phyloP scores from a whole-genome alignment of 768 basidiomycete species.

The Termitomyces sp. region DNA sequence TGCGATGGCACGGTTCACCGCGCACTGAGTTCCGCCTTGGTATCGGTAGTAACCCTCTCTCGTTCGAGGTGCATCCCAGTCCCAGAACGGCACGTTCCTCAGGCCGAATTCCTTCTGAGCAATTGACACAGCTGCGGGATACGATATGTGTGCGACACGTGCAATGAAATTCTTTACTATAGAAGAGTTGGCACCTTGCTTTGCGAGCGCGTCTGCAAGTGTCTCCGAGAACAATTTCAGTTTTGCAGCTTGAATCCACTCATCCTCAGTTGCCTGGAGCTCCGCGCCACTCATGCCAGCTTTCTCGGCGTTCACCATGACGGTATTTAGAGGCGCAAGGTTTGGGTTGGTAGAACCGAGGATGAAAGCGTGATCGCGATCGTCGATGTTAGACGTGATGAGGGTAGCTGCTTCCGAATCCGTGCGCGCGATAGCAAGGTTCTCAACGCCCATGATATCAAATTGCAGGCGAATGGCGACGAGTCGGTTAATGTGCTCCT shows the following conservation, averaged over 20 bases:
- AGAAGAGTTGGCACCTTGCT: conserved; percentile 48
- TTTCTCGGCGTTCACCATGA: conserved; percentile 85
- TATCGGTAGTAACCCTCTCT: conserved; percentile 97
- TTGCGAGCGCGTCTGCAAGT: conserved; percentile 63
- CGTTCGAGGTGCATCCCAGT: conserved; percentile 93
- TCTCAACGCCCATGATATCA: conserved; percentile 98
- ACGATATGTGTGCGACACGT: conserved; percentile 65
- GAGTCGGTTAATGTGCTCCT: conserved; percentile 97
- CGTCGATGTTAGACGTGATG: conserved; percentile 94
- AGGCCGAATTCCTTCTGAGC: conserved; percentile 81
- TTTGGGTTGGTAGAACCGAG: conserved; percentile 83
- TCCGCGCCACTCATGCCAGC: conserved; percentile 75
- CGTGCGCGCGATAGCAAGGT: conserved; percentile 89
- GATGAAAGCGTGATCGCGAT: conserved; percentile 97
- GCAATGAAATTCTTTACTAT: conserved; percentile 60
- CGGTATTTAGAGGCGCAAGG: conserved; percentile 64
- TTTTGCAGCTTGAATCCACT: conserved; percentile 78
- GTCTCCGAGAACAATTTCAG: conserved; percentile 76
- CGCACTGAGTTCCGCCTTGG: conserved; percentile 94
- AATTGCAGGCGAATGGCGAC: conserved; percentile 96
- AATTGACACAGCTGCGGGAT: conserved; percentile 64
- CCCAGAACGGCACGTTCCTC: conserved; percentile 77
- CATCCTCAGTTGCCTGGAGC: conserved; percentile 85
- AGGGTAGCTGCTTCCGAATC: conserved; percentile 98
- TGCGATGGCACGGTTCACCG: conserved; percentile 86